Evolutionary conservation across 2,329 filamentous ascomycete genomes (phyloP), one percentile per base, ranked within the genome.

Genomic region (Cladosporium sphaerospermum): DNA sequence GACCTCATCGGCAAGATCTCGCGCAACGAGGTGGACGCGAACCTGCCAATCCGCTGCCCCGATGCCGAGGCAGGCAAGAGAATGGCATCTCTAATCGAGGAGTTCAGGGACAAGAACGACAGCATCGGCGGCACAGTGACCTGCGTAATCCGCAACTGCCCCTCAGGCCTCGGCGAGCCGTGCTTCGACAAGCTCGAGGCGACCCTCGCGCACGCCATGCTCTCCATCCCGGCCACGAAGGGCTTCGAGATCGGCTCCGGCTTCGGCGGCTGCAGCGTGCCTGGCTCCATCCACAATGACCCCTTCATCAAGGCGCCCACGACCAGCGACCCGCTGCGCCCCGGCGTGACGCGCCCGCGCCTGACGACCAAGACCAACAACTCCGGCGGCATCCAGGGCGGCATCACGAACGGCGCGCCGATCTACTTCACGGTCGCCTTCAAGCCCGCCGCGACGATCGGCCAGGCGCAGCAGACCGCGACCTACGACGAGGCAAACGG

Each of bases 111-210:
- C 62, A 78, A 77, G 54, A 72, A 89, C 55, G 92, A 97, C 75
- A 92, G 86, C 73, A 96, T 95, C 61, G 93, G 93, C 55, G 93
- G 93, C 56, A 95, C 89, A 10, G 90, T 97, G 14, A 96, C 90
- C 43, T 97, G 92, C 64, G 88, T 97, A 37, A 90, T 97, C 66
- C 82, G 88, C 59, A 92, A 95, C 65, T 82, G 83, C 7, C 93
- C 92, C 28, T 80, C 82, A 39, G 92, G 92, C 0, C 80, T 97
- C 2, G 93, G 93, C 55, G 93, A 97, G 78, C 93, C 92, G 1
- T 88, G 83, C 71, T 97, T 99, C 71, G 89, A 95, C 72, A 97
- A 97, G 77, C 79, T 97, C 42, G 91, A 99, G 76, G 93, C 93
- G 7, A 82, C 81, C 68, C 83, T 99, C 44, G 91, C 83, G 23